These are phyloP conservation scores for Coprinellus micaceus DNA, from an alignment of 768 basidiomycete genomes.

Conservation along the genomic window DNA sequence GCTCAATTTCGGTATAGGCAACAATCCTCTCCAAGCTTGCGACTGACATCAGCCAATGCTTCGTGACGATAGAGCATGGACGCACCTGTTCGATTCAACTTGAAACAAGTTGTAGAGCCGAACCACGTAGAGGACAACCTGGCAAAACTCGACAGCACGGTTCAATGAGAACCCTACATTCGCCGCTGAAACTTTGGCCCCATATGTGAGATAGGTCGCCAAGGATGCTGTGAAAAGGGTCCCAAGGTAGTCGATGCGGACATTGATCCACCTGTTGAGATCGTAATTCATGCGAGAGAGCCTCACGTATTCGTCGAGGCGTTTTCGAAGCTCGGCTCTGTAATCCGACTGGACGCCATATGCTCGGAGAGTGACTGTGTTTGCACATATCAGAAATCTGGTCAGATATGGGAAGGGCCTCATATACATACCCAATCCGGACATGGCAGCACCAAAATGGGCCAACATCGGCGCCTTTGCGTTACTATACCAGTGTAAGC, in stretches of 20 bases:
- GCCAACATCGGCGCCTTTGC: slow-evolving; percentile 39
- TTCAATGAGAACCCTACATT: slow-evolving; percentile 52
- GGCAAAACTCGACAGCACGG: slow-evolving; percentile 58
- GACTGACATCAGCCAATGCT: slow-evolving; percentile 12
- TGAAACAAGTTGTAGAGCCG: slow-evolving; percentile 42
- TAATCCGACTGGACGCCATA: slow-evolving; percentile 54
- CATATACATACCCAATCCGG: slow-evolving; percentile 44
- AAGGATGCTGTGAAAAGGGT: slow-evolving; percentile 50
- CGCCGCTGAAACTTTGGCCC: slow-evolving; percentile 35
- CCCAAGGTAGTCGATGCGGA: slow-evolving; percentile 58
- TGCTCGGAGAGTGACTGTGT: slow-evolving; percentile 53
- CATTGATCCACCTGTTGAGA: slow-evolving; percentile 40
- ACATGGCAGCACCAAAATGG: slow-evolving; percentile 46
- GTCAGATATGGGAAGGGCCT: not conserved
- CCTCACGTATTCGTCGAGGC: slow-evolving; percentile 51
- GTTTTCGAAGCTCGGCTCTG: slow-evolving; percentile 39
- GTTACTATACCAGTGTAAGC: slow-evolving; percentile 19
- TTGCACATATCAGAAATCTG: not conserved
- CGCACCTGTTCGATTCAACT: slow-evolving; percentile 24
- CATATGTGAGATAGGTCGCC: slow-evolving; percentile 52
- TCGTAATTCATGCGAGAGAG: slow-evolving; percentile 46
- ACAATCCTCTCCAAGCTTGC: slow-evolving; percentile 18
- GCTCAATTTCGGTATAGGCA: slow-evolving; percentile 15
- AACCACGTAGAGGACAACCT: slow-evolving; percentile 49
- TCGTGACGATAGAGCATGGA: slow-evolving; percentile 12